Conservation (phyloP, 345 rosid species). For the Lepidium aucheri region DNA sequence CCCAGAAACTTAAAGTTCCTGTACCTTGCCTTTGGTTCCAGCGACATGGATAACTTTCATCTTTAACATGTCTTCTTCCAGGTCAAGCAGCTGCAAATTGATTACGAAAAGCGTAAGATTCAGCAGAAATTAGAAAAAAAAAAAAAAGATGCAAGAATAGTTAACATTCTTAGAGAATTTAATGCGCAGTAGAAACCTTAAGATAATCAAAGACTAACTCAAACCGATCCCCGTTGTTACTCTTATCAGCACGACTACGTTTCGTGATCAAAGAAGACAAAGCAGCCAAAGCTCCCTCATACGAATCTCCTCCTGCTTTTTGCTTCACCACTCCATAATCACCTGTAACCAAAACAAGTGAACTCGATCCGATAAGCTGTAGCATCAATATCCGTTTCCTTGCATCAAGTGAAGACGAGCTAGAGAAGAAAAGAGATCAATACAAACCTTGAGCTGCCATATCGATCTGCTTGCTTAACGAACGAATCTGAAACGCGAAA, state of each 20-base stretch:
- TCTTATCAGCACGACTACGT: slow-evolving; percentile 82
- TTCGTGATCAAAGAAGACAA: slow-evolving; percentile 80
- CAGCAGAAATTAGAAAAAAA: background rate
- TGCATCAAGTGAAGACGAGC: background rate
- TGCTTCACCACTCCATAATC: slow-evolving; percentile 26
- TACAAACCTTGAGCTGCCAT: slow-evolving; percentile 21
- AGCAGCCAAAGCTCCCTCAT: slow-evolving; percentile 75
- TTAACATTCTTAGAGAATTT: background rate
- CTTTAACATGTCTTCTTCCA: slow-evolving; percentile 63
- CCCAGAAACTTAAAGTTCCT: background rate
- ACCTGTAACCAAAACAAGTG: slow-evolving; percentile 16
- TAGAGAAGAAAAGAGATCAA: background rate
- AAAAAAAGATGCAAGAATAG: background rate
- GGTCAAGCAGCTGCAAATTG: slow-evolving; percentile 52
- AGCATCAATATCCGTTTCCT: background rate
- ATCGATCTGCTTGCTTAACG: slow-evolving; percentile 21
- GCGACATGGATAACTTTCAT: slow-evolving; percentile 95
- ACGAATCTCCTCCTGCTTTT: slow-evolving; percentile 23
- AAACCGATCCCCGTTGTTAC: slow-evolving; percentile 74
- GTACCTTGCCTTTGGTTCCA: slow-evolving; percentile 98
- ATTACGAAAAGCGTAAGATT: background rate
- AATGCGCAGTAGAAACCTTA: slow-evolving; percentile 36
- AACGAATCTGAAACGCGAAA: slow-evolving; percentile 21
- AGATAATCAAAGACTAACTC: slow-evolving; percentile 82
- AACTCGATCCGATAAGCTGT: slow-evolving; percentile 6